Base-by-base conservation (phyloP, 164 flowering plant species). In the Amborella trichopoda region DNA sequence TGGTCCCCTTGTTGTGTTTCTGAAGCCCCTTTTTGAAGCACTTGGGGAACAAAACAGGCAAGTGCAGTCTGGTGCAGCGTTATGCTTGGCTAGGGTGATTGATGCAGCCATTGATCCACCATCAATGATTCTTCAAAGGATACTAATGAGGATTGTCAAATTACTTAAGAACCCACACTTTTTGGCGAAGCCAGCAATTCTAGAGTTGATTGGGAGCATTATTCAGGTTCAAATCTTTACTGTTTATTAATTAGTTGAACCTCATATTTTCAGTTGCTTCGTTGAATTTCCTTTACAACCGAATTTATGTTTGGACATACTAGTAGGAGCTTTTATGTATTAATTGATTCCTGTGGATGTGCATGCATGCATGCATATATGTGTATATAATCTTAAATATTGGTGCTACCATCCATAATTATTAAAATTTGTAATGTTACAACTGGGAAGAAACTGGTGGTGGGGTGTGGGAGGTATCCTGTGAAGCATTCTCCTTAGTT, bases 21-120 rank as follows among this genome's bases (percentile, higher is more conserved):
- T 78, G 53, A 83, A 62, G 63, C 94, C 98, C 14, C 72, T 86
- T 28, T 90, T 90, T 69, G 94, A 90, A 71, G 86, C 88, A 23
- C 50, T 90, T 52, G 91, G 94, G 36, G 95, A 90, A 43, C 94
- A 90, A 44, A 83, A 77, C 63, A 81, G 60, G 65, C 80, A 76
- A 48, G 71, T 77, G 58, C 95, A 83, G 53, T 62, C 59, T 36
- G 98, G 98, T 66, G 63, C 91, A 1, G 88, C 95, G 3, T 62
- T 85, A 60, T 85, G 95, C 64, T 58, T 90, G 61, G 80, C 97
- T 1, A 74, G 68, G 62, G 64, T 85, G 40, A 75, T 81, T 38
- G 88, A 83, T 55, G 74, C 61, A 54, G 59, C 71, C 12, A 58
- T 18, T 49, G 63, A 73, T 52, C 85, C 95, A 48, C 88, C 94